phyloP scores from a whole-genome alignment of 805 yeast genomes.

The Hyphopichia homilentoma region DNA sequence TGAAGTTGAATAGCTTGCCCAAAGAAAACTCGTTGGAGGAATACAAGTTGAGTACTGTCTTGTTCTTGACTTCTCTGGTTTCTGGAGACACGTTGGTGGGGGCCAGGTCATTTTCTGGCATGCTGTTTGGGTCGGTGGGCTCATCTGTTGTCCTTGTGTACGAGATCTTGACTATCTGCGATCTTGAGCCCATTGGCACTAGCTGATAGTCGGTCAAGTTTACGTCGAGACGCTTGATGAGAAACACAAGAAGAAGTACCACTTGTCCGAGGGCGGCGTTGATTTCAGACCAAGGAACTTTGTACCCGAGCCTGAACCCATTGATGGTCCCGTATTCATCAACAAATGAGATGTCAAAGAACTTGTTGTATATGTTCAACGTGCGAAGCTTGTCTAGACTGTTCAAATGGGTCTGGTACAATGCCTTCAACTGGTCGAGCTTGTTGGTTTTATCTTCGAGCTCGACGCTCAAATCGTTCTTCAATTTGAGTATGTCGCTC shows the following conservation, averaged over 20 bases:
- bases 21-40: constrained; percentile 71
- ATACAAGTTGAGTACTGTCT: constrained; percentile 51
- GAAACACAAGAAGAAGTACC: constrained; percentile 62
- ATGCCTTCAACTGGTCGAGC: constrained; percentile 59
- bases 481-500: constrained; percentile 39
- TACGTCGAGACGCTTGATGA: constrained; percentile 54
- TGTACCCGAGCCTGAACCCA: constrained; percentile 74
- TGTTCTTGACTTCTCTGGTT: constrained; percentile 14
- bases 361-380: constrained; percentile 77
- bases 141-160: too few species aligned
- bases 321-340: constrained; percentile 87
- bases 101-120: not conserved
- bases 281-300: constrained; percentile 85
- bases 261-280: constrained; percentile 91
- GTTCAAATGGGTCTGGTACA: constrained; percentile 57
- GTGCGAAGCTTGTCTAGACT: constrained; percentile 69
- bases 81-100: not conserved
- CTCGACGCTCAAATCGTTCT: constrained; percentile 56
- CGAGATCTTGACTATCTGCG: constrained; percentile 62
- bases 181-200: constrained; percentile 81
- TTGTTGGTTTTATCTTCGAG: constrained; percentile 48
- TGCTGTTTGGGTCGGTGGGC: constrained; percentile 10
- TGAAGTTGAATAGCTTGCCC: constrained; percentile 68
- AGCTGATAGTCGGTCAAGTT: constrained; percentile 57
- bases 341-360: constrained; percentile 72